Percentiles rank a stretch among this genome's conserved stretches.
Evolutionary conservation across 2,329 filamentous ascomycete species (phyloP).

Genomic region (Harringtonia aguacate): DNA sequence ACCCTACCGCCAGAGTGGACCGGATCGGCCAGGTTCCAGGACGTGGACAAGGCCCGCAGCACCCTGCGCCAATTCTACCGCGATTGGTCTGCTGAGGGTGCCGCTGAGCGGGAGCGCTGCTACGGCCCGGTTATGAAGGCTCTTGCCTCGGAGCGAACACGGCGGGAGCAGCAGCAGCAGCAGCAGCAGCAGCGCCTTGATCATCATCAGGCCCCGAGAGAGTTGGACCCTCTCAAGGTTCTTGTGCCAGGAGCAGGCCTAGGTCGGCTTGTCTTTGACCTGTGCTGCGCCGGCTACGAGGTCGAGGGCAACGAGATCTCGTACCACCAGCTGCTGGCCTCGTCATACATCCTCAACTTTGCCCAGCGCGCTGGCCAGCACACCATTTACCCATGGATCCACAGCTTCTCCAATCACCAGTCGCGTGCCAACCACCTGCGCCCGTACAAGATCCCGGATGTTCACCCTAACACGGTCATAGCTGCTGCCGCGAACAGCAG

Average conservation of each 20-base stretch:
- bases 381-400: conserved; percentile 73
- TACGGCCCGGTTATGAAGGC: conserved; percentile 63
- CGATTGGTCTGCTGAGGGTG: conserved; percentile 81
- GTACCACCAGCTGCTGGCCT: conserved; percentile 90
- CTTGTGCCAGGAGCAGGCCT: conserved; percentile 86
- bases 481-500: conserved; percentile 11
- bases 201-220: not conserved
- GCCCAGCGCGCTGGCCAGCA: conserved; percentile 51
- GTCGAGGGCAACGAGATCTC: conserved; percentile 93
- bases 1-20: conserved; percentile 54
- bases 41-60: conserved; percentile 85
- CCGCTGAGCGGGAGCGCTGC: conserved; percentile 61
- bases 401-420: conserved; percentile 78
- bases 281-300: conserved; percentile 61
- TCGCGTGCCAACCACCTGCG: conserved; percentile 65
- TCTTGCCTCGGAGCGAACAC: conserved; percentile 38
- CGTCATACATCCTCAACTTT: conserved; percentile 63
- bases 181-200: too few species aligned
- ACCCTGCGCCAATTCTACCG: conserved; percentile 90
- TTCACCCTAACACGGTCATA: conserved; percentile 49
- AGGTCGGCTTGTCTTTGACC: conserved; percentile 79
- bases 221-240: conserved; percentile 39
- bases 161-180: conserved; percentile 8
- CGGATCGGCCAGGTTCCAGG: conserved; percentile 55
- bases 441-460: conserved; percentile 66